phyloP scores from a whole-genome alignment of 257 asterid genomes.

The Solanum pimpinellifolium region DNA sequence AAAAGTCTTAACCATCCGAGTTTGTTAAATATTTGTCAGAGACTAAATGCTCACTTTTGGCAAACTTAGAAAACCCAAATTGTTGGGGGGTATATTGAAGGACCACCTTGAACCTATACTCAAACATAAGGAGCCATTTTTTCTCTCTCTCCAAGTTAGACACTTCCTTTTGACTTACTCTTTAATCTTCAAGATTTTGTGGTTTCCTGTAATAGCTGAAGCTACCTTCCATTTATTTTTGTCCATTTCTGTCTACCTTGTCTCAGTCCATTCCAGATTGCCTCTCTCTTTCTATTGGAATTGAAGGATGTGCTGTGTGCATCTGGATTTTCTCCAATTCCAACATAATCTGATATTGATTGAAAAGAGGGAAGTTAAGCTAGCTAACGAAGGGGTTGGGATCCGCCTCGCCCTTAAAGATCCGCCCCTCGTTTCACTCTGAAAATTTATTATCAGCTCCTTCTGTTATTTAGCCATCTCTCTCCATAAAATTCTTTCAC shows the following conservation, averaged over 20 bases:
- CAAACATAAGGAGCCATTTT: not conserved
- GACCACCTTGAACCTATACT: not conserved
- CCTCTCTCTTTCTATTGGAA: not conserved
- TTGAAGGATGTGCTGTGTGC: not conserved
- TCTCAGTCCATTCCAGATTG: not conserved
- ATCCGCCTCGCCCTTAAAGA: not conserved
- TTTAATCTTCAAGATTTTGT: not conserved
- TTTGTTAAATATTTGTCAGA: not conserved
- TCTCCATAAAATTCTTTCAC: not conserved
- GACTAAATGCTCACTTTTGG: not conserved
- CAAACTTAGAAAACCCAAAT: not conserved
- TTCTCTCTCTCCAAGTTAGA: not conserved
- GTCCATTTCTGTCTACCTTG: not conserved
- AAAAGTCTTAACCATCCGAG: not conserved
- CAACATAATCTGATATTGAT: not conserved
- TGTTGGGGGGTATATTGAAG: not conserved
- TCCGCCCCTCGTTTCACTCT: not conserved
- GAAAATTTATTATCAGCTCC: not conserved
- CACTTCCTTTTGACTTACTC: not conserved
- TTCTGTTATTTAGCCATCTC: not conserved
- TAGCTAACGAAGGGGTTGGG: not conserved
- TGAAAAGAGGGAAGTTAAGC: not conserved
- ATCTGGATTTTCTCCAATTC: not conserved
- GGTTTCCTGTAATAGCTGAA: not conserved
- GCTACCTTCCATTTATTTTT: not conserved